Evolutionary conservation across 2,329 filamentous ascomycete genomes (phyloP).

Genomic region (Blumeria graminis): DNA sequence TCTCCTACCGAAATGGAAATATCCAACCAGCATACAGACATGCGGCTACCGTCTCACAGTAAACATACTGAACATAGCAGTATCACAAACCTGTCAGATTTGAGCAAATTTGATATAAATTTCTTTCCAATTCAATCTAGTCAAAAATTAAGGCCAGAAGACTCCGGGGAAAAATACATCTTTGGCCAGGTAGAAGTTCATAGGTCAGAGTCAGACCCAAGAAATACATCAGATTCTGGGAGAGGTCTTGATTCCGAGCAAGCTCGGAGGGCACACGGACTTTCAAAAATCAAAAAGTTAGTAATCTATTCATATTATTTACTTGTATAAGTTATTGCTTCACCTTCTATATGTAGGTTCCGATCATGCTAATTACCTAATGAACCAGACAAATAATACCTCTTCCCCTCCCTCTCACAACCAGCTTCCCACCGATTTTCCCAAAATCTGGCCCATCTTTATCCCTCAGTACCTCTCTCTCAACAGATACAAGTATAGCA

Average conservation of each 20-base stretch:
- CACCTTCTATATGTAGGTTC: neutral
- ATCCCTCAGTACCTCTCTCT: slow-evolving; percentile 34
- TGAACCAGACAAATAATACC: slow-evolving; percentile 16
- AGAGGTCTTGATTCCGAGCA: slow-evolving; percentile 14
- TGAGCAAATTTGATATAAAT: slow-evolving; percentile 16
- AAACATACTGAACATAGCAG: neutral
- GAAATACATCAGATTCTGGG: slow-evolving; percentile 6
- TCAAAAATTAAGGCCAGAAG: slow-evolving; percentile 9
- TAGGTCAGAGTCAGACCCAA: slow-evolving; percentile 11
- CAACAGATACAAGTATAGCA: slow-evolving; percentile 52
- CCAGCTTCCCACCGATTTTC: slow-evolving; percentile 55
- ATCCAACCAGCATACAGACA: slow-evolving; percentile 6
- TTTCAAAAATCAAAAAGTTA: slow-evolving; percentile 14
- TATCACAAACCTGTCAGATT: neutral
- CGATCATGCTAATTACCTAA: neutral
- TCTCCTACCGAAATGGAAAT: slow-evolving; percentile 2
- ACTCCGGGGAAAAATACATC: slow-evolving; percentile 12
- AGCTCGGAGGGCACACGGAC: slow-evolving; percentile 13
- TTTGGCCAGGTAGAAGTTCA: slow-evolving; percentile 17
- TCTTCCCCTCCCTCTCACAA: slow-evolving; percentile 50
- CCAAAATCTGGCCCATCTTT: slow-evolving; percentile 18
- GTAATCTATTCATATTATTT: slow-evolving; percentile 4
- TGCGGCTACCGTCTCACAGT: slow-evolving; percentile 18
- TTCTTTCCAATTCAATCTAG: slow-evolving; percentile 13
- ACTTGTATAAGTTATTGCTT: too few relatives aligned